Conservation (phyloP, 2,329 filamentous ascomycete genomes). For the Proliferodiscus dingleyae region DNA sequence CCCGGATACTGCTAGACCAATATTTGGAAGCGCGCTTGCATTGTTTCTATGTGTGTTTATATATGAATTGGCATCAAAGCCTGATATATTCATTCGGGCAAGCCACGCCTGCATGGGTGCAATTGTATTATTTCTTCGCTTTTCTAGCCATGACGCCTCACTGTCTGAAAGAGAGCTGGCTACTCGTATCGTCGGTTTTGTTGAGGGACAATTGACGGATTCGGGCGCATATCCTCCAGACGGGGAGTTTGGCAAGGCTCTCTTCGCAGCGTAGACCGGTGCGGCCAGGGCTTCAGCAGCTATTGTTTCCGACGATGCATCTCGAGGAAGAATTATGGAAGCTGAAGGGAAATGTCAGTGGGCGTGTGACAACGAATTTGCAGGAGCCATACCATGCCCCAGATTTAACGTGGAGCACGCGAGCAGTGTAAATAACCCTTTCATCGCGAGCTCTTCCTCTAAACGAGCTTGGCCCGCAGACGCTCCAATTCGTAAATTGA, state of each 20-base stretch:
- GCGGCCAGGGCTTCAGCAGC: constrained; percentile 23
- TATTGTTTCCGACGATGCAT: constrained; percentile 20
- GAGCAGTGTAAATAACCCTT: background rate
- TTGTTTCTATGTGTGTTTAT: constrained; percentile 57
- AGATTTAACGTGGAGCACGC: no score
- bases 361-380: background rate
- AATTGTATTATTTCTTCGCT: constrained; percentile 67
- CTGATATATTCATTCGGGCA: constrained; percentile 64
- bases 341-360: background rate
- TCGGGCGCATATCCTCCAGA: constrained; percentile 68
- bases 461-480: background rate
- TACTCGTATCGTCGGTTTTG: constrained; percentile 62
- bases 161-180: constrained; percentile 59
- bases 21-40: constrained; percentile 55
- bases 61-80: constrained; percentile 71
- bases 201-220: constrained; percentile 61
- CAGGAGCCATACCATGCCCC: no score
- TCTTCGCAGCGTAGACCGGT: constrained; percentile 17
- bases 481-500: background rate
- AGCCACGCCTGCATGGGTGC: constrained; percentile 72
- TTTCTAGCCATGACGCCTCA: constrained; percentile 70
- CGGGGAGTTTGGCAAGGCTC: constrained; percentile 31
- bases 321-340: constrained; percentile 18
- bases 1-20: constrained; percentile 74
- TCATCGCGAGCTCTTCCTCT: background rate